phyloP scores from a whole-genome alignment of 768 basidiomycete species.

The Calocera viscosa region DNA sequence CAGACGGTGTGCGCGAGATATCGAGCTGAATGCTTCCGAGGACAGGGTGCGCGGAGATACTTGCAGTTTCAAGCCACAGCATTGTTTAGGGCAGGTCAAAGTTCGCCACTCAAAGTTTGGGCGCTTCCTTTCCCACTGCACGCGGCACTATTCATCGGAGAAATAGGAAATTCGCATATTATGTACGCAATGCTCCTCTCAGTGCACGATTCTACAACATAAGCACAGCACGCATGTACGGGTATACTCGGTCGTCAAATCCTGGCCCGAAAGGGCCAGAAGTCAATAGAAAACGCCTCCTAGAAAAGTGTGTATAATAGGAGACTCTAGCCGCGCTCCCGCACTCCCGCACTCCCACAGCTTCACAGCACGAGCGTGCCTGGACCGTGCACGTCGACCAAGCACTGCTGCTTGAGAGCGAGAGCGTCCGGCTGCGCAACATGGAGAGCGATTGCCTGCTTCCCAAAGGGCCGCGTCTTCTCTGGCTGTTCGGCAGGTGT shows the following conservation, averaged over 20 bases:
- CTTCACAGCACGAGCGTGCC: background rate
- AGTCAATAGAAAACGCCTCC: background rate
- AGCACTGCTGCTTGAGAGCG: background rate
- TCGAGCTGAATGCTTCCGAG: background rate
- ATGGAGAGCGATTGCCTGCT: background rate
- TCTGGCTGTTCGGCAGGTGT: background rate
- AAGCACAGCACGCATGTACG: background rate
- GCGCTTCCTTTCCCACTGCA: no score
- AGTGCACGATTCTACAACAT: background rate
- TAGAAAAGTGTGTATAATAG: background rate
- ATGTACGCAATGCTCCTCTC: background rate
- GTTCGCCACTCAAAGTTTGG: no score
- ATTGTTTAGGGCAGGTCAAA: background rate
- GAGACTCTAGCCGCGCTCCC: background rate
- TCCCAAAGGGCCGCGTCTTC: background rate
- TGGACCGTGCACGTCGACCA: background rate
- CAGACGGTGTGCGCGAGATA: background rate
- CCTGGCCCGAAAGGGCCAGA: background rate
- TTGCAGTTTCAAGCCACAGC: constrained; percentile 7
- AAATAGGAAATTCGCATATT: background rate
- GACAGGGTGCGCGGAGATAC: background rate
- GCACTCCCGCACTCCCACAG: background rate
- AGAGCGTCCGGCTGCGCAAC: background rate
- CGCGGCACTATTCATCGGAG: no score
- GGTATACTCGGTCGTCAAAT: no score